Evolutionary conservation across 129 eudicot species (phyloP), one percentile per base, ranked within the genome.

Genomic region (Flaveria robusta): DNA sequence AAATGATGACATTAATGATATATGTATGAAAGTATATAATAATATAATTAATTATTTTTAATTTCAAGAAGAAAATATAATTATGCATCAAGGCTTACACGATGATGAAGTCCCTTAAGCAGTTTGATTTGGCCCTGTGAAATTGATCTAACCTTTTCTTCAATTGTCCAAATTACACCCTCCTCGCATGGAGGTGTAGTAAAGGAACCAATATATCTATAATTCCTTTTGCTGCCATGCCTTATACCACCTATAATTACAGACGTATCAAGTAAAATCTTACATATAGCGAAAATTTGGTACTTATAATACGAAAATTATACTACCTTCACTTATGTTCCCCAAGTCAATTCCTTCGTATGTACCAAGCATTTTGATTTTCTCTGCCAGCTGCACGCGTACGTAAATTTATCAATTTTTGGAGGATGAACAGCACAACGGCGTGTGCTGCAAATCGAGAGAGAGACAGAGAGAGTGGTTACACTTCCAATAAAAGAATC

Each of bases 141-240:
- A 59, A 81, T 81, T 2, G 96, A 70, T 47, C 72, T 74, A 29
- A 76, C 64, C 76, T 79, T 74, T 56, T 79, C 82, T 4, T 72
- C 45, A n/a, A 88, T n/a, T 4, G 88, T 83, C 94, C 93, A 88
- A 74, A 64, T 60, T 62, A 88, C 80, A 59, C 83, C 85, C 70
- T 88, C 92, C 5, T 84, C 43, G 81, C 92, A 88, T 59, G 92
- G 92, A 15, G 92, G 92, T 75, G 78, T 71, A 23, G 92, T 88
- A 47, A 88, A 88, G 23, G 94, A 88, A 51, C 94, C 94, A 9
- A 37, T 66, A 49, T 88, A 88, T 77, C 90, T 84, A 80, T 68
- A 86, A 37, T 88, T 79, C 62, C 47, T 80, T 66, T 74, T 77
- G 74, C 82, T 78, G 1, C 77, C 85, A 70, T 74, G 74, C n/a